phyloP scores from a whole-genome alignment of 169 alveolate genomes.

The Plasmodium blacklocki region DNA sequence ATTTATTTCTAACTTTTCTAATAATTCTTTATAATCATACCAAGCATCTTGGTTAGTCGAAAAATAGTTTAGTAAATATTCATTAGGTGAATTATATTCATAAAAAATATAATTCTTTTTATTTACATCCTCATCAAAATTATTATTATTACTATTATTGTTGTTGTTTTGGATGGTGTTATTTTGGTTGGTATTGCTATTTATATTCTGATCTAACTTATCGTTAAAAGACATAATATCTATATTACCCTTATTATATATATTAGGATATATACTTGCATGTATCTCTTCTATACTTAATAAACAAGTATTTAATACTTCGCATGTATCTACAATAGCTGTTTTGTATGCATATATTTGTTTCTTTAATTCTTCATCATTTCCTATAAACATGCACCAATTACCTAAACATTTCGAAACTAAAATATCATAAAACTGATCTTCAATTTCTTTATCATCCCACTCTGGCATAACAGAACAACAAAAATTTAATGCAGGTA shows the following conservation, averaged over 20 bases:
- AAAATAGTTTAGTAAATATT: constrained; percentile 28
- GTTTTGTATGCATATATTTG: constrained; percentile 82
- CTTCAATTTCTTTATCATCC: constrained; percentile 80
- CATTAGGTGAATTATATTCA: constrained; percentile 64
- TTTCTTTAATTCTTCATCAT: constrained; percentile 75
- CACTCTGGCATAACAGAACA: constrained; percentile 79
- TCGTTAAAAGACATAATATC: constrained; percentile 7
- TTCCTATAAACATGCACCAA: constrained; percentile 82
- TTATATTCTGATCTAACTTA: not conserved
- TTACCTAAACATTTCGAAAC: constrained; percentile 82
- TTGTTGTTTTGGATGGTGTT: not conserved
- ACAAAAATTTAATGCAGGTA: constrained; percentile 81
- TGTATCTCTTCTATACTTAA: constrained; percentile 31
- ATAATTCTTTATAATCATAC: constrained; percentile 60
- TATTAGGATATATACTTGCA: constrained; percentile 18
- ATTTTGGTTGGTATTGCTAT: not conserved
- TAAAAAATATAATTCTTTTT: constrained; percentile 16
- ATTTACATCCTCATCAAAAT: constrained; percentile 17
- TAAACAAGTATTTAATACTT: constrained; percentile 67
- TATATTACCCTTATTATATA: constrained; percentile 48
- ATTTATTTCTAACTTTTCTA: constrained; percentile 78
- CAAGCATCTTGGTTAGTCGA: constrained; percentile 50
- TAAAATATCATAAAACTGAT: constrained; percentile 82
- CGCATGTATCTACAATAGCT: constrained; percentile 80
- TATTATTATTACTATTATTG: not conserved